These are phyloP conservation scores for Deinandra increscens DNA, from an alignment of 129 eudicot species.

Conservation along the genomic window DNA sequence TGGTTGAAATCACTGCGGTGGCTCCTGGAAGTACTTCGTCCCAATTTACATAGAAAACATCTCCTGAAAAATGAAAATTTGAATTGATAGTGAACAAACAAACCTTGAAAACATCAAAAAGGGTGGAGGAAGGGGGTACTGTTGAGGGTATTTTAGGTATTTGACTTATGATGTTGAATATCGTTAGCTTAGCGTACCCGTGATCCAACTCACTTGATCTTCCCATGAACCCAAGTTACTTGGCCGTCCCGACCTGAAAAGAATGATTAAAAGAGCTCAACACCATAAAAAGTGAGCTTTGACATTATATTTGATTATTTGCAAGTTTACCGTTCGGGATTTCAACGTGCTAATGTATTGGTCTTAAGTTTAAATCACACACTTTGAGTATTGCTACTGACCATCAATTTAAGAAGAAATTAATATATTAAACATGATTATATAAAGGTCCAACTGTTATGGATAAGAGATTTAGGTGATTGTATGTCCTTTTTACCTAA, in stretches of 20 bases:
- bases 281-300: neutral
- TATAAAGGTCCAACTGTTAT: neutral
- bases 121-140: neutral
- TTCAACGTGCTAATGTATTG: neutral
- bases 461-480: neutral
- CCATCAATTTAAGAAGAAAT: neutral
- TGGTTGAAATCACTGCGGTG: conserved; percentile 90
- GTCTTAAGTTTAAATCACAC: neutral
- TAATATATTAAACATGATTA: neutral
- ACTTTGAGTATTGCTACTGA: neutral
- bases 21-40: conserved; percentile 94
- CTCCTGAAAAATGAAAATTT: conserved; percentile 68
- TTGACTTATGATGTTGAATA: neutral
- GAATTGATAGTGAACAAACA: neutral
- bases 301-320: neutral
- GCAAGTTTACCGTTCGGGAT: neutral
- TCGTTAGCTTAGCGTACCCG: conserved; percentile 60
- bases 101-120: neutral
- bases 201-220: conserved; percentile 91
- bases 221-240: conserved; percentile 66
- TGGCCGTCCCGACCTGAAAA: conserved; percentile 88
- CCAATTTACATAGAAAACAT: conserved; percentile 94
- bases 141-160: conserved; percentile 22
- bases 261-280: conserved; percentile 2
- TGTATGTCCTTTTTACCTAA: neutral